Percentiles rank a stretch among this genome's conserved stretches.
phyloP scores from a whole-genome alignment of 345 rosid genomes.

The Eucalyptus marginata region DNA sequence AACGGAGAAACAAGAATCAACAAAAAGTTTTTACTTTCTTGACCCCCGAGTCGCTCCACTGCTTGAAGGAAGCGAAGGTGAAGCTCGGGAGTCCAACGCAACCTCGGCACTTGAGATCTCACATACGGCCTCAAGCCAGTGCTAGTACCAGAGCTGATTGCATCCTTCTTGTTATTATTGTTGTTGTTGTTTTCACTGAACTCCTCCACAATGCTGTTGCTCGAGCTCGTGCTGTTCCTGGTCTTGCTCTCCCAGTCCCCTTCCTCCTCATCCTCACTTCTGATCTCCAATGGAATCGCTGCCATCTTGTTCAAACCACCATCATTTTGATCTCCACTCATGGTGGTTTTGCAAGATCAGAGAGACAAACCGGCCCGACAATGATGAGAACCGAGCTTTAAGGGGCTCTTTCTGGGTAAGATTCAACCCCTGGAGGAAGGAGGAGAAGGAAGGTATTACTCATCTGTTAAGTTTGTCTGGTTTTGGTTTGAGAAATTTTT shows the following conservation, averaged over 20 bases:
- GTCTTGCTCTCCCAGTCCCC: constrained; percentile 16
- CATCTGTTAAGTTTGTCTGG: neutral
- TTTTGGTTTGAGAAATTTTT: neutral
- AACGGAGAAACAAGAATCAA: neutral
- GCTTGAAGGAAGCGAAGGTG: constrained; percentile 36
- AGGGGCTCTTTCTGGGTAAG: neutral
- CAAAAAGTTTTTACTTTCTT: constrained; percentile 20
- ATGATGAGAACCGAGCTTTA: neutral
- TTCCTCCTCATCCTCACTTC: neutral
- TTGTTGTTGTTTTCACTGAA: neutral
- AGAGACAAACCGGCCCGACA: neutral
- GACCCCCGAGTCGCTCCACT: constrained; percentile 42
- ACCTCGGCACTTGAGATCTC: constrained; percentile 37
- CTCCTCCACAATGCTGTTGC: constrained; percentile 21
- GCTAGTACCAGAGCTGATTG: neutral
- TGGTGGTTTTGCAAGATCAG: neutral
- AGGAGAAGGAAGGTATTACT: neutral
- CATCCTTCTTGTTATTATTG: neutral
- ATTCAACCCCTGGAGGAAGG: neutral
- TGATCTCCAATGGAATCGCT: neutral
- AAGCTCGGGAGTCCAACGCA: constrained; percentile 43
- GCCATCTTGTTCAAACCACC: neutral
- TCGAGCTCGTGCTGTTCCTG: constrained; percentile 17
- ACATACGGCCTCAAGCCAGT: constrained; percentile 16
- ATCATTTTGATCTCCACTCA: neutral